Evolutionary conservation across 345 rosid genomes (phyloP).

Genomic region (Eucalyptus tenuipes): DNA sequence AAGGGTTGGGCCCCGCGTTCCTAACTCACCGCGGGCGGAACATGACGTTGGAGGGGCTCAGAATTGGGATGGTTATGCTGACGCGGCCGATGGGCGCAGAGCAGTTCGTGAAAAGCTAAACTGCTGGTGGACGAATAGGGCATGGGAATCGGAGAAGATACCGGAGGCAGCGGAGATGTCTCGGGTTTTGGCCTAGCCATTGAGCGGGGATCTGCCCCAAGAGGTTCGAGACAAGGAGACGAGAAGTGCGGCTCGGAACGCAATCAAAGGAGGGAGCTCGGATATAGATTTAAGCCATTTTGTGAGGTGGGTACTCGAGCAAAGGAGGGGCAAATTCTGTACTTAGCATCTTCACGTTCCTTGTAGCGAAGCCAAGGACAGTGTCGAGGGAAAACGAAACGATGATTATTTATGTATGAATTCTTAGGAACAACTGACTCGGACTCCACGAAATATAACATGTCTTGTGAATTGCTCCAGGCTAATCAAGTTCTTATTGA

Average conservation of each 20-base stretch:
- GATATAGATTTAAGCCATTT: neutral
- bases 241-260: neutral
- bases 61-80: neutral
- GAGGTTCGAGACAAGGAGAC: neutral
- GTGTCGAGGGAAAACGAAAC: too few relatives aligned
- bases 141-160: neutral
- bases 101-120: neutral
- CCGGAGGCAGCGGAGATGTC: neutral
- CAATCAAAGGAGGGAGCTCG: neutral
- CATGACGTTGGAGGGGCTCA: too few relatives aligned
- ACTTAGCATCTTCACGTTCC: neutral
- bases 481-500: neutral
- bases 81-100: fast-evolving
- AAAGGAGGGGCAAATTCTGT: neutral
- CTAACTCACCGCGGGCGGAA: too few relatives aligned
- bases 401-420: too few relatives aligned
- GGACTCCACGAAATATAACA: neutral
- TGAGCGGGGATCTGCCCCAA: neutral
- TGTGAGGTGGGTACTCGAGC: neutral
- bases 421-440: neutral
- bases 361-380: neutral
- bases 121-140: neutral
- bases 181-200: neutral
- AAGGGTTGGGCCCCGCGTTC: too few relatives aligned
- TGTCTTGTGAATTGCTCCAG: neutral